These are phyloP conservation scores for Lodderomyces oxycetoniae DNA, from an alignment of 1,139 yeast genomes.

Conservation along the genomic window DNA sequence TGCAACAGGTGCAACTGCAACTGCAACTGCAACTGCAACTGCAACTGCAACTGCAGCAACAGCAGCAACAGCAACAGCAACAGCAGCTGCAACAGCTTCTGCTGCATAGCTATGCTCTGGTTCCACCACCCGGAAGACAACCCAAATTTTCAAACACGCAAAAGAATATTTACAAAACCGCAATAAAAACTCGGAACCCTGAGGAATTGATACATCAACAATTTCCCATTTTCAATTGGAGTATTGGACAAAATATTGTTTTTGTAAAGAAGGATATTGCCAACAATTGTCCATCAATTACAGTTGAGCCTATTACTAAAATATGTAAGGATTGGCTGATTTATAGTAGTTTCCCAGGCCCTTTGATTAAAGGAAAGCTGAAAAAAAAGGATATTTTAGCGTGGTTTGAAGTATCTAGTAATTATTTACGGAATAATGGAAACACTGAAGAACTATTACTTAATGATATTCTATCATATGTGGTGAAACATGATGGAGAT, in stretches of 20 bases:
- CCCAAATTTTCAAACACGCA: constrained; percentile 29
- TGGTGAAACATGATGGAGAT: constrained; percentile 31
- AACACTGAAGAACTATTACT: constrained; percentile 26
- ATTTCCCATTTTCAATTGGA: constrained; percentile 77
- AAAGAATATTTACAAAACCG: constrained; percentile 22
- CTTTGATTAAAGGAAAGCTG: constrained; percentile 50
- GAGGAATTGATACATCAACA: constrained; percentile 48
- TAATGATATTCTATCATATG: constrained; percentile 25
- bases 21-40: constrained; percentile 4
- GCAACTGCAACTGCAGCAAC: constrained; percentile 3
- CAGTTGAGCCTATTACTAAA: constrained; percentile 17
- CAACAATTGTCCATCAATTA: constrained; percentile 15
- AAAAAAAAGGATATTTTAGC: constrained; percentile 62
- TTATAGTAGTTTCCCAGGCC: constrained; percentile 54
- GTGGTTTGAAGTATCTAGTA: constrained; percentile 43
- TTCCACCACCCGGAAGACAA: constrained; percentile 17
- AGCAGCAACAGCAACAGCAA: constrained; percentile 1
- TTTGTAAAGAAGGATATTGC: constrained; percentile 25
- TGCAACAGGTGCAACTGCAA: constrained; percentile 6
- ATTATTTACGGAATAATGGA: constrained; percentile 9
- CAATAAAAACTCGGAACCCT: constrained; percentile 31
- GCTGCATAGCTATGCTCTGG: constrained; percentile 6
- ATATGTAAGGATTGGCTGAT: constrained; percentile 19
- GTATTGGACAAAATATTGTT: constrained; percentile 34
- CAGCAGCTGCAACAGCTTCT: not conserved